A percentile compares a stretch with the other conserved stretches of the same genome.
These are phyloP conservation scores for Erodium texanum DNA, from an alignment of 441 rosid species.

Conservation along the genomic window DNA sequence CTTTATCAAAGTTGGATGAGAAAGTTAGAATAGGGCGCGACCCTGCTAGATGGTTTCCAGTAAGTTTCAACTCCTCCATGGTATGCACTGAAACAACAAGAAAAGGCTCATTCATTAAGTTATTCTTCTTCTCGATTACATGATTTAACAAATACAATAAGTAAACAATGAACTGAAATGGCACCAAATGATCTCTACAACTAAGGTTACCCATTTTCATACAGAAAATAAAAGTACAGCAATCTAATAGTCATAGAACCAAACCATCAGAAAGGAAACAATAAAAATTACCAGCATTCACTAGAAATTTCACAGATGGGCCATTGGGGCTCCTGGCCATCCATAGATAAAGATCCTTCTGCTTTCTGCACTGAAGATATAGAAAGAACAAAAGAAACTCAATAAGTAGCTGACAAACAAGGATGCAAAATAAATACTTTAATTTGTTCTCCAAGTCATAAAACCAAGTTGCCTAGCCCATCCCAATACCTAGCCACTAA, in stretches of 20 bases:
- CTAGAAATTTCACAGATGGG: slow-evolving; percentile 91
- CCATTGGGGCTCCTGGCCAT: slow-evolving; percentile 86
- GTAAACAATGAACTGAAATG: not conserved
- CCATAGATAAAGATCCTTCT: slow-evolving; percentile 85
- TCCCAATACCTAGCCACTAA: not conserved
- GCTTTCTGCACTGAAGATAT: slow-evolving; percentile 74
- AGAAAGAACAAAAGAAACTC: not conserved
- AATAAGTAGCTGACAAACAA: not conserved
- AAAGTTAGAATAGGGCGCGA: slow-evolving; percentile 83
- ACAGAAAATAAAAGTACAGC: not conserved
- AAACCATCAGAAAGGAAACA: slow-evolving; percentile 7
- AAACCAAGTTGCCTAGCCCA: not conserved
- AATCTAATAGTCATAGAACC: too few species aligned
- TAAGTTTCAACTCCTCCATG: slow-evolving; percentile 93
- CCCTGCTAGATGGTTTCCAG: slow-evolving; percentile 87
- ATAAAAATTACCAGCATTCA: slow-evolving; percentile 68
- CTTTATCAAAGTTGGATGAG: slow-evolving; percentile 70
- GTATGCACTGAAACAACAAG: slow-evolving; percentile 55
- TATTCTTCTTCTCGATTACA: not conserved
- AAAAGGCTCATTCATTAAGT: not conserved
- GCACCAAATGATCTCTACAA: not conserved
- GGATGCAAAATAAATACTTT: not conserved
- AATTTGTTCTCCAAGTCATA: not conserved
- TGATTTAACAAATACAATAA: not conserved
- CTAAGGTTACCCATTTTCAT: too few species aligned